Evolutionary conservation across 2,329 filamentous ascomycete genomes (phyloP), one percentile per base, ranked within the genome.

Genomic region (Cladosporium sphaerospermum): DNA sequence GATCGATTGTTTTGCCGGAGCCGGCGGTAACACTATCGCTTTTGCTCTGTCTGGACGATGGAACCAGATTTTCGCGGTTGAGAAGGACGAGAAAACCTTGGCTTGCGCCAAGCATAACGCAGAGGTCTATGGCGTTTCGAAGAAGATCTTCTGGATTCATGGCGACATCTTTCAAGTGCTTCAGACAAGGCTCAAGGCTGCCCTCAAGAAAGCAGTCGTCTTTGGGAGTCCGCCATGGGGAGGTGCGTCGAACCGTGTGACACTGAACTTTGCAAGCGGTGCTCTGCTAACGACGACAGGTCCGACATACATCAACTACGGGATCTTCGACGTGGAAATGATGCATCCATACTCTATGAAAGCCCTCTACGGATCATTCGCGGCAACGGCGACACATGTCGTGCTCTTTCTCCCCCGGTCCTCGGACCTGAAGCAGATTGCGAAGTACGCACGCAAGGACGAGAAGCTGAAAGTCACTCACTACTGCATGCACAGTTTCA

Each of bases 61-160:
- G 87, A 80, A 84, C 48, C 84, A 82, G 58, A 82, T 99, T 58
- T 89, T 97, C 66, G 89, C 88, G 40, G 86, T 99, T 61, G 93
- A 99, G 72, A 87, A 85, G 61, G 85, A 97, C 63, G 76, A 84
- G 3, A 80, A 83, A 9, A 89, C 88, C 1, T 78, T 99, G 6
- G 84, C 85, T 43, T 99, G 95, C 70, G 93, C 90, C 23, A 91
- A 95, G 73, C 84, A 95, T 68, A 99, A 99, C 67, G 90, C 93
- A 7, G 77, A 82, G 52, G 75, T 97, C 43, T 95, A 96, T 67
- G 91, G 86, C 3, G 87, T 96, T 0, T 74, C 75, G 2, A 80
- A 85, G 45, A 83, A 82, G 64, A 92, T 99, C 62, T 87, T 83
- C 52, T 99, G 90, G 86, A 79, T 96, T 36, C 77, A 87, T 52